Evolutionary conservation across 116 monocot species (phyloP).

Genomic region (Phalaenopsis hybrid): DNA sequence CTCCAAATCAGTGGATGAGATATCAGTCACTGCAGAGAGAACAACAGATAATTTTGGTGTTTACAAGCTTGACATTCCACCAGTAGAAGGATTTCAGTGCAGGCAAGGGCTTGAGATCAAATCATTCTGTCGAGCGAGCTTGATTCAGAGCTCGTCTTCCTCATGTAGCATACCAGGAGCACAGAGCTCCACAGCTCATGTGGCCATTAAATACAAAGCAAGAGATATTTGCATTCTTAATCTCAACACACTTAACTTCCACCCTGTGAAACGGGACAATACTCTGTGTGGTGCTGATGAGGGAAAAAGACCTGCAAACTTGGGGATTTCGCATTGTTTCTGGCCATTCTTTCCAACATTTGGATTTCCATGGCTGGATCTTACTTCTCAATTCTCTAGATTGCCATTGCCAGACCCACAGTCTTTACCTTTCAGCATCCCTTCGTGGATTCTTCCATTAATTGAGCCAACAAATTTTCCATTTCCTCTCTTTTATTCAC

Average conservation of each 20-base stretch:
- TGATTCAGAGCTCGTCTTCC: conserved; percentile 31
- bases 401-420: neutral
- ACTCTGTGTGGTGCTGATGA: conserved; percentile 14
- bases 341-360: conserved; percentile 20
- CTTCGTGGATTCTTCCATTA: conserved; percentile 7
- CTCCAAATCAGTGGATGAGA: conserved; percentile 19
- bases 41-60: conserved; percentile 44
- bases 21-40: conserved; percentile 36
- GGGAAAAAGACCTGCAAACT: neutral
- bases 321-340: conserved; percentile 24
- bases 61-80: conserved; percentile 54
- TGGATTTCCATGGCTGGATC: conserved; percentile 14
- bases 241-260: conserved; percentile 47
- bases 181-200: conserved; percentile 36
- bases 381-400: conserved; percentile 5
- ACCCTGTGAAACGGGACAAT: conserved; percentile 26
- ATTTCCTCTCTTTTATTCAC: neutral
- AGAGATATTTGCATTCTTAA: conserved; percentile 47
- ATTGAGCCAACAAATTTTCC: neutral
- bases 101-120: conserved; percentile 33
- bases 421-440: conserved; percentile 11
- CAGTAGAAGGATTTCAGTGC: conserved; percentile 42
- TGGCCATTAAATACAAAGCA: conserved; percentile 31
- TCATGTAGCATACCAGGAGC: conserved; percentile 40
- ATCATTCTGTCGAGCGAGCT: conserved; percentile 36